phyloP scores from a whole-genome alignment of 2,329 filamentous ascomycete genomes.

The Blastomyces silverae region DNA sequence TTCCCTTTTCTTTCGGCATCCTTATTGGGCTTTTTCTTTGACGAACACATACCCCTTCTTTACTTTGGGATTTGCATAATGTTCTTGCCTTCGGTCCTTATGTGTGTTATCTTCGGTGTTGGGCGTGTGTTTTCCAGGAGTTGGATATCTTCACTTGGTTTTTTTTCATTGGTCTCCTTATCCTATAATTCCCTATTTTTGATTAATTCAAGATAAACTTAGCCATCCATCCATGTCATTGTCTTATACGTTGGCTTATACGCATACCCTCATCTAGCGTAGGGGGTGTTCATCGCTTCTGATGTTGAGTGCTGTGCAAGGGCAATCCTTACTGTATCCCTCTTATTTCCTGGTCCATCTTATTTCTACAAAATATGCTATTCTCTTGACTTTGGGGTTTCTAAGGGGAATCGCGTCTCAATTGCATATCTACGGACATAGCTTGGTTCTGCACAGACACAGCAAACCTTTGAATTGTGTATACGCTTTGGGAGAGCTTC shows the following conservation, averaged over 20 bases:
- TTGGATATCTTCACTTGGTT: neutral
- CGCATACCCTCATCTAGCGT: neutral
- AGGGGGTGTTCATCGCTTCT: neutral
- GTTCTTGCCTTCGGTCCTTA: neutral
- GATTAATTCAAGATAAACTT: neutral
- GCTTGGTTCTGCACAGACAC: neutral
- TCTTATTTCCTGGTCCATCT: neutral
- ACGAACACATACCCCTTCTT: conserved; percentile 2
- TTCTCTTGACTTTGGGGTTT: neutral
- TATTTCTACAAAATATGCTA: neutral
- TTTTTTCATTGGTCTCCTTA: neutral
- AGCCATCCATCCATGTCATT: neutral
- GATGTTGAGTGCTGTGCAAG: neutral
- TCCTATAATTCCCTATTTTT: neutral
- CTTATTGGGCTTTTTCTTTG: neutral
- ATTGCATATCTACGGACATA: neutral
- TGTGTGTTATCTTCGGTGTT: neutral
- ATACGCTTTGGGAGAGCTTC: neutral
- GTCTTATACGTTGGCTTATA: neutral
- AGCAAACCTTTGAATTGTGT: neutral
- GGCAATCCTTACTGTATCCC: neutral
- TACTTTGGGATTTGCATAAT: neutral
- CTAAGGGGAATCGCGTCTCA: neutral
- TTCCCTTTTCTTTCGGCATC: neutral
- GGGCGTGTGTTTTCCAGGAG: neutral